Evolutionary conservation across 106 monocot genomes (phyloP), one percentile per base, ranked within the genome.

Genomic region (Acanthochlamys bracteata): DNA sequence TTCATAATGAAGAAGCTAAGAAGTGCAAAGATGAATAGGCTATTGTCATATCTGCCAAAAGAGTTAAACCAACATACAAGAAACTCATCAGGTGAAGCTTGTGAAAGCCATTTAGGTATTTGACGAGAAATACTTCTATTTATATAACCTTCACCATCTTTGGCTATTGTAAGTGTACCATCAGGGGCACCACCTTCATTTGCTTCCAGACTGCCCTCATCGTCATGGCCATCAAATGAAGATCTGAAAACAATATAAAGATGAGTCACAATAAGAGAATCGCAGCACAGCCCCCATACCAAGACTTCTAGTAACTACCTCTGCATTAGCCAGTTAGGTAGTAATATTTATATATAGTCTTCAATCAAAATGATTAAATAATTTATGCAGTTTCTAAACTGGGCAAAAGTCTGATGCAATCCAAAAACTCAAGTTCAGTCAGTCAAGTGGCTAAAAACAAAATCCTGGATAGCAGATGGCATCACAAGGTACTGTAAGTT

Each of bases 51-150:
- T 24, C 46, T 53, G 39, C 41, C 39, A 67, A 52, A 39, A 41
- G 51, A 33, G 33, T 33, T 23, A 0, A 24, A 4, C 59, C 55
- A 43, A 55, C 86, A 72, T 83, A 98, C 96, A 74, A 98, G 68
- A 74, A 98, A 98, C 71, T 98, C 96, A 88, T 98, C 96, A 57
- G 96, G 96, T 41, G 76, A 85, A 42, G 91, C 80, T 67, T 61
- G 42, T 57, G 88, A 83, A 85, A 98, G 96, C 88, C 91, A 98
- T 52, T 62, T 24, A 25, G 91, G 91, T 71, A 78, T 70, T 73
- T 85, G 85, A 53, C 47, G 80, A 69, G 77, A 88, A 66, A 63
- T 53, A 57, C 66, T 74, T 77, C 51, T 80, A 64, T 61, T 33
- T 14, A 39, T 26, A 75, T 75, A 41, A 55, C 75, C 86, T 51